These are phyloP conservation scores for Colletotrichum sp. DNA, from an alignment of 2,329 filamentous ascomycete genomes.

Conservation along the genomic window DNA sequence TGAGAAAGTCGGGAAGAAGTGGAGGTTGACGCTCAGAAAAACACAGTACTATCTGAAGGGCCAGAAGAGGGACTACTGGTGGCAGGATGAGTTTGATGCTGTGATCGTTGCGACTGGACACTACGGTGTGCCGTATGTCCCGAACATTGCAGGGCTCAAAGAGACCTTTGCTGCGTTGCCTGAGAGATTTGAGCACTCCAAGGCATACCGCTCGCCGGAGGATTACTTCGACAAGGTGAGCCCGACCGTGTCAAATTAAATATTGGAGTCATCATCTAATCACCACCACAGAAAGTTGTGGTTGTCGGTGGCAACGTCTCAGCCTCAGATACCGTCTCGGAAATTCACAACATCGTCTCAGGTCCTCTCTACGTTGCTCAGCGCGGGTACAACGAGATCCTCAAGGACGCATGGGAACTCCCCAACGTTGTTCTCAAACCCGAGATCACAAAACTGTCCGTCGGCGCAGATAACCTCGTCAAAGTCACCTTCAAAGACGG, in stretches of 20 bases:
- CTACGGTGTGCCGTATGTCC: slow-evolving; percentile 43
- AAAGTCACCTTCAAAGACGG: slow-evolving; percentile 53
- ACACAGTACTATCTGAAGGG: slow-evolving; percentile 41
- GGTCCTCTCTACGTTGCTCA: slow-evolving; percentile 54
- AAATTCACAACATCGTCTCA: slow-evolving; percentile 50
- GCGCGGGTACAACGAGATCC: slow-evolving; percentile 45
- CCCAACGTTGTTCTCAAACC: slow-evolving; percentile 49
- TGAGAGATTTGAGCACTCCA: slow-evolving; percentile 42
- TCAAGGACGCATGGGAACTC: slow-evolving; percentile 60
- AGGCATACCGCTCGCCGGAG: slow-evolving; percentile 38
- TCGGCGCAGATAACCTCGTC: slow-evolving; percentile 38
- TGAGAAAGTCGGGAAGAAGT: slow-evolving; percentile 48
- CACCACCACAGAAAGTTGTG: slow-evolving; percentile 48
- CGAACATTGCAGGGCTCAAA: slow-evolving; percentile 42
- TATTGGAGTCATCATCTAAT: neutral
- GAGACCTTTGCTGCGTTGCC: slow-evolving; percentile 42
- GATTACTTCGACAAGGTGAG: slow-evolving; percentile 23
- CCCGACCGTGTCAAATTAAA: slow-evolving; percentile 8
- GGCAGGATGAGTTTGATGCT: slow-evolving; percentile 44
- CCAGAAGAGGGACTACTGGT: slow-evolving; percentile 42
- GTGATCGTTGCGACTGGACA: slow-evolving; percentile 46
- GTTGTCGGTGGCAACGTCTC: slow-evolving; percentile 64
- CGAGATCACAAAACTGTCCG: slow-evolving; percentile 44
- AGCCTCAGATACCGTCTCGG: slow-evolving; percentile 60
- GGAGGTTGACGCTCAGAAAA: slow-evolving; percentile 54